Conservation (phyloP, 225 moss, liverwort and hornwort species). For the Marchantia polymorpha region DNA sequence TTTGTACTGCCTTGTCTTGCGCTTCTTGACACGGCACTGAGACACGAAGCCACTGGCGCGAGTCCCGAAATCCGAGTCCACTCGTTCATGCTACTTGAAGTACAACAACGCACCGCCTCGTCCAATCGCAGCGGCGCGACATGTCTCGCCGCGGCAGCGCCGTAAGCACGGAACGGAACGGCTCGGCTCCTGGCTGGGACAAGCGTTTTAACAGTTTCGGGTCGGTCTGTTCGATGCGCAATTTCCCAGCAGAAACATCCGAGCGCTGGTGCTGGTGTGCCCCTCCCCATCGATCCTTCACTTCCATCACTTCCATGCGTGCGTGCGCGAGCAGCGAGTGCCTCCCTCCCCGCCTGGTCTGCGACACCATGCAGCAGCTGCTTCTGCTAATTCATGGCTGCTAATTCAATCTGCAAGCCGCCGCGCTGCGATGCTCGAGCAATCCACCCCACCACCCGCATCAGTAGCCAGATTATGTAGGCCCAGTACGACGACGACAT, state of each 20-base stretch:
- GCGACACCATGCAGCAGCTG: slow-evolving; percentile 1
- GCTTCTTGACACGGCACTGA: neutral
- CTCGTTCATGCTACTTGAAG: neutral
- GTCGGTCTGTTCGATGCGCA: neutral
- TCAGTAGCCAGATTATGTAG: too few relatives aligned
- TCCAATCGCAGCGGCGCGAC: too few relatives aligned
- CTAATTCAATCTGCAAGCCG: neutral
- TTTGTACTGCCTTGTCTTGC: neutral
- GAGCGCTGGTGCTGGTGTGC: neutral
- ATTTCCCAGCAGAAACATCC: slow-evolving; percentile 1
- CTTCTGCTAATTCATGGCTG: neutral
- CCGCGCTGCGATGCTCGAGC: neutral
- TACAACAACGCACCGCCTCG: neutral
- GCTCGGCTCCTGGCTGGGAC: neutral
- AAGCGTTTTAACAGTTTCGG: neutral
- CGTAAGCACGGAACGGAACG: neutral
- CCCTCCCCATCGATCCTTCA: neutral
- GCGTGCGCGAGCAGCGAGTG: too few relatives aligned
- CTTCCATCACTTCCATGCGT: neutral
- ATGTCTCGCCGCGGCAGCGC: neutral
- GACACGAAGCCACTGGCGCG: neutral
- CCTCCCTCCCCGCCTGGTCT: neutral
- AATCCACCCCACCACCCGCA: too few relatives aligned
- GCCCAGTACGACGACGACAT: too few relatives aligned
- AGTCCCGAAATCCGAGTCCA: neutral